Base-by-base conservation (phyloP, 2,329 filamentous ascomycete genomes). In the Chaetomium strumarium region DNA sequence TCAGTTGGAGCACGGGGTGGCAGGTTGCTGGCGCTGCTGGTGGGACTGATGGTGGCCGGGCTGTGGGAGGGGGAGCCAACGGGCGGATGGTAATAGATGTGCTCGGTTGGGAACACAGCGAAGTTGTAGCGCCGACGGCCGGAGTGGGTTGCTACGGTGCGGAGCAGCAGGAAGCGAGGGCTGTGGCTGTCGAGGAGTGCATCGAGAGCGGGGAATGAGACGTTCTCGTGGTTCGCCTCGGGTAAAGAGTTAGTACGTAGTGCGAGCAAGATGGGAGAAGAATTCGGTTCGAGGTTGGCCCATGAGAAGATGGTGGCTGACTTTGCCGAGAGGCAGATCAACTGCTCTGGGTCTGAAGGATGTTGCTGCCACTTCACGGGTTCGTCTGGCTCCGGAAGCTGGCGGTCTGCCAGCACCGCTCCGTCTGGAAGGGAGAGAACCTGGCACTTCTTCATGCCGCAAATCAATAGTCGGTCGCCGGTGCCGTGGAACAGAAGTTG, bases 71-170 rank as follows among this genome's bases (percentile, higher is more conserved):
- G n/a, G n/a, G n/a, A n/a, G n/a, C n/a, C n/a, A n/a, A n/a, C n/a
- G n/a, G n/a, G n/a, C n/a, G n/a, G 31, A 2, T 33, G 38, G 9
- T 37, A 31, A 5, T 49, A 33, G 16, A 55, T 34, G 11, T 53
- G 6, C 8, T 37, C 41, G 11, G 46, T 72, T 16, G 44, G 45
- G 17, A 52, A 37, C 19, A 52, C 20, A 14, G 16, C 20, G 38
- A 52, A 40, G 41, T 49, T 31, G 37, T 48, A 47, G 16, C 10
- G 24, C 5, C 5, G 19, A 16, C 43, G 37, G 42, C 14, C 14
- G 3, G 8, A 24, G 34, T n/a, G 5, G 19, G 24, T 24, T n/a
- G n/a, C 20, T 4, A 6, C 10, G 4, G 46, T 48, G 12, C 46
- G 46, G 9, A 48, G 46, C 4, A 41, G 24, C 3, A 48, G 16